These are phyloP conservation scores for Chlorophyllum brunneum DNA, from an alignment of 768 basidiomycete genomes.

Conservation along the genomic window DNA sequence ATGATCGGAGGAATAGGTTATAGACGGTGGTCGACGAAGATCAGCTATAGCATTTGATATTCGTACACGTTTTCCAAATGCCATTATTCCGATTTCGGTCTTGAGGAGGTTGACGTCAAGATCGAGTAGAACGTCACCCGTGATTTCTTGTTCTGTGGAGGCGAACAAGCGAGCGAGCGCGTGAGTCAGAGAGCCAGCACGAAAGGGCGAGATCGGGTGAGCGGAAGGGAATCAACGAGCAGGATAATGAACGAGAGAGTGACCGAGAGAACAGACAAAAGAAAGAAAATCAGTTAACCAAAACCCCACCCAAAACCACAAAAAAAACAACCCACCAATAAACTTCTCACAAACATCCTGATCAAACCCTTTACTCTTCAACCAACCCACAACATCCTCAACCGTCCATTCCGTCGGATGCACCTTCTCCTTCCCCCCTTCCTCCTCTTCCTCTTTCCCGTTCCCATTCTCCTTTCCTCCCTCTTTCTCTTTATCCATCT, in stretches of 20 bases:
- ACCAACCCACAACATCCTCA: slow-evolving; percentile 88
- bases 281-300: too few relatives aligned
- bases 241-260: too few relatives aligned
- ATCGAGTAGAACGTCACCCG: slow-evolving; percentile 94
- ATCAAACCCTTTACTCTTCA: slow-evolving; percentile 81
- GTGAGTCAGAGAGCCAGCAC: neutral
- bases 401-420: slow-evolving; percentile 79
- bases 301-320: too few relatives aligned
- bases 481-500: too few relatives aligned
- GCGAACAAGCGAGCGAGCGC: slow-evolving; percentile 5
- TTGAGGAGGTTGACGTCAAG: slow-evolving; percentile 91
- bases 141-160: slow-evolving; percentile 99
- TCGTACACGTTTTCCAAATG: slow-evolving; percentile 91
- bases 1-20: slow-evolving; percentile 37
- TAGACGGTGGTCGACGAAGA: slow-evolving; percentile 68
- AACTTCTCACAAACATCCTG: slow-evolving; percentile 81
- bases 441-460: slow-evolving; percentile 3
- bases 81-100: slow-evolving; percentile 86
- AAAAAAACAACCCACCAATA: slow-evolving; percentile 68
- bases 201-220: too few relatives aligned
- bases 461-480: neutral
- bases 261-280: too few relatives aligned
- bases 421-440: slow-evolving; percentile 29
- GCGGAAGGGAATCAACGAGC: too few relatives aligned
- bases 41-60: slow-evolving; percentile 93